Conservation (phyloP, 179 eudicot species). For the Amaranthus tricolor region DNA sequence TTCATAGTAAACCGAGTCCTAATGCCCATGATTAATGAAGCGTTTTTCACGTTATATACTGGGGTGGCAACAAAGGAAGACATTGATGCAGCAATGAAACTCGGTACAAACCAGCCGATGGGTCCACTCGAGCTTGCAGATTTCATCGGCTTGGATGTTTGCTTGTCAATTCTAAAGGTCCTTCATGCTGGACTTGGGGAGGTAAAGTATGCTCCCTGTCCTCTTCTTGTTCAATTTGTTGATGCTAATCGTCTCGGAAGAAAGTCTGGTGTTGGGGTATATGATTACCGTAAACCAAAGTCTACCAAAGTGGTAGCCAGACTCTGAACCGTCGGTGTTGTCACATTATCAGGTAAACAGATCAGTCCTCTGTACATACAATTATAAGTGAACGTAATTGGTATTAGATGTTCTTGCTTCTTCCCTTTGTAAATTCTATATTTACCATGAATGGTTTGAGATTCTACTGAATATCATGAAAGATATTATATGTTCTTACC, state of each 20-base stretch:
- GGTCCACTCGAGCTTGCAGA: constrained; percentile 92
- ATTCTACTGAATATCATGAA: not conserved
- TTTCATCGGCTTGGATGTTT: constrained; percentile 82
- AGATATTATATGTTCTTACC: not conserved
- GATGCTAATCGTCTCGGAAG: constrained; percentile 84
- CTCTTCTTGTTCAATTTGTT: constrained; percentile 84
- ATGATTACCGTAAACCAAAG: constrained; percentile 43
- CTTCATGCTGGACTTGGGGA: constrained; percentile 86
- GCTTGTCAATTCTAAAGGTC: constrained; percentile 72
- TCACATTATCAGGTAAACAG: constrained; percentile 24
- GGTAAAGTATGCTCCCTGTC: constrained; percentile 73
- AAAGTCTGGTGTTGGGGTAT: constrained; percentile 76
- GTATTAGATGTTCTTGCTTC: not conserved
- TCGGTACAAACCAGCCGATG: constrained; percentile 92
- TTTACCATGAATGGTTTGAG: not conserved
- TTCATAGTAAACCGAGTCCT: constrained; percentile 80
- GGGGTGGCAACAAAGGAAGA: constrained; percentile 91
- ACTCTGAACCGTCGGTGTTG: constrained; percentile 22
- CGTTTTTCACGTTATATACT: constrained; percentile 70
- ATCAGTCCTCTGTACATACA: constrained; percentile 7
- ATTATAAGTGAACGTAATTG: not conserved
- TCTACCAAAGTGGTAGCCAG: constrained; percentile 35
- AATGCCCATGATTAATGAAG: constrained; percentile 96
- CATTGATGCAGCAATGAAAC: constrained; percentile 85
- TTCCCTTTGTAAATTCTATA: not conserved